Percentiles rank a stretch among this genome's conserved stretches.
phyloP scores from a whole-genome alignment of 768 basidiomycete genomes.

The Agaricus subrufescens region DNA sequence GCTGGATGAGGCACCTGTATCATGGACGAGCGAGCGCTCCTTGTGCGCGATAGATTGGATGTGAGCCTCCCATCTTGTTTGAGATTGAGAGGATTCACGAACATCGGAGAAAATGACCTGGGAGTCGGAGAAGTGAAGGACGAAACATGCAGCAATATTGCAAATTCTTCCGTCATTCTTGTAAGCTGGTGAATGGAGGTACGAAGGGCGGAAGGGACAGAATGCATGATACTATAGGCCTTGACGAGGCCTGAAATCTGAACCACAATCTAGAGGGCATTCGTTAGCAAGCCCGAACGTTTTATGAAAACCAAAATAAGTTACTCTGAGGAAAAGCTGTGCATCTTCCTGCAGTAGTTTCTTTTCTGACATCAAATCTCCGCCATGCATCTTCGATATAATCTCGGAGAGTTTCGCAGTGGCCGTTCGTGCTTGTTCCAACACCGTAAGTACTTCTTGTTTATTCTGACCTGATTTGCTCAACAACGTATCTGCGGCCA shows the following conservation, averaged over 20 bases:
- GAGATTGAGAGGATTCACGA: constrained; percentile 24
- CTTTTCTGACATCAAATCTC: constrained; percentile 48
- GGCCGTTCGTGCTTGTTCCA: constrained; percentile 58
- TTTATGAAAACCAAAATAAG: constrained; percentile 4
- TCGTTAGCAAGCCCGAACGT: not conserved
- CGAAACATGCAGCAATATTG: constrained; percentile 81
- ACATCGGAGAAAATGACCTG: constrained; percentile 60
- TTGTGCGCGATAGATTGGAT: constrained; percentile 54
- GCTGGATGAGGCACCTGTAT: constrained; percentile 30
- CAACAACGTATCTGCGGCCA: constrained; percentile 68
- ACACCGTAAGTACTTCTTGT: constrained; percentile 45
- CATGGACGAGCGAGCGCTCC: constrained; percentile 45
- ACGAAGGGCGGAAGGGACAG: constrained; percentile 51
- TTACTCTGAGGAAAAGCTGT: constrained; percentile 77
- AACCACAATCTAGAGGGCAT: constrained; percentile 56
- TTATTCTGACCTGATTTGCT: constrained; percentile 38
- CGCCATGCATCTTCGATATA: constrained; percentile 54
- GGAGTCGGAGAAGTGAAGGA: constrained; percentile 62
- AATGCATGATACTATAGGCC: constrained; percentile 53
- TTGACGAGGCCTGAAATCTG: constrained; percentile 73
- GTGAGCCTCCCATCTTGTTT: constrained; percentile 33
- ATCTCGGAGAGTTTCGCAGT: constrained; percentile 60
- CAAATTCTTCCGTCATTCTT: constrained; percentile 82
- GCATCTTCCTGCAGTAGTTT: constrained; percentile 73
- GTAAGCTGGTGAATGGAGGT: constrained; percentile 72